These are phyloP conservation scores for Neckera pumila DNA, from an alignment of 225 moss, liverwort and hornwort species.

Conservation along the genomic window DNA sequence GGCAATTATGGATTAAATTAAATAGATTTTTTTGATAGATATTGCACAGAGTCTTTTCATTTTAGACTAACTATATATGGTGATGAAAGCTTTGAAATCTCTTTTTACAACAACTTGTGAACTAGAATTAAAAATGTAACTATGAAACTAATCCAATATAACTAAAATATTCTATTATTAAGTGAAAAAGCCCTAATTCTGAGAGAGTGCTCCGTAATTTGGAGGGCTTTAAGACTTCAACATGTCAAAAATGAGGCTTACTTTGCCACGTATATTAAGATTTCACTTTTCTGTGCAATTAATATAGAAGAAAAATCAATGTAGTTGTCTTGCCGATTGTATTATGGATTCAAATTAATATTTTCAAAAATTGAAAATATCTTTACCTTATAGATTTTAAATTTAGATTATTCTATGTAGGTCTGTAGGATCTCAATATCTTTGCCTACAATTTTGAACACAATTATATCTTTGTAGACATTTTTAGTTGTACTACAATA, in stretches of 20 bases:
- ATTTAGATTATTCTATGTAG: fast-evolving
- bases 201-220: neutral
- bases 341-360: neutral
- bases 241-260: neutral
- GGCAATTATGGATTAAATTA: no score
- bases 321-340: neutral
- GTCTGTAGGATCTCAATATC: neutral
- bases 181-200: fast-evolving
- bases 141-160: neutral
- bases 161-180: neutral
- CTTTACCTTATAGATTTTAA: neutral
- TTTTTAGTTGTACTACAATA: neutral
- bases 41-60: neutral
- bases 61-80: neutral
- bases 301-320: neutral
- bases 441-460: neutral
- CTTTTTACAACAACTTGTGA: neutral
- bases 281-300: neutral
- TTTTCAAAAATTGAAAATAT: neutral
- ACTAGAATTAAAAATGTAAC: fast-evolving
- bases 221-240: neutral
- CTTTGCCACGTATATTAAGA: neutral
- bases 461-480: neutral
- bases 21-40: no score
- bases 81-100: neutral